These are phyloP conservation scores for Helotiales sp. DNA, from an alignment of 2,329 filamentous ascomycete species.

Conservation along the genomic window DNA sequence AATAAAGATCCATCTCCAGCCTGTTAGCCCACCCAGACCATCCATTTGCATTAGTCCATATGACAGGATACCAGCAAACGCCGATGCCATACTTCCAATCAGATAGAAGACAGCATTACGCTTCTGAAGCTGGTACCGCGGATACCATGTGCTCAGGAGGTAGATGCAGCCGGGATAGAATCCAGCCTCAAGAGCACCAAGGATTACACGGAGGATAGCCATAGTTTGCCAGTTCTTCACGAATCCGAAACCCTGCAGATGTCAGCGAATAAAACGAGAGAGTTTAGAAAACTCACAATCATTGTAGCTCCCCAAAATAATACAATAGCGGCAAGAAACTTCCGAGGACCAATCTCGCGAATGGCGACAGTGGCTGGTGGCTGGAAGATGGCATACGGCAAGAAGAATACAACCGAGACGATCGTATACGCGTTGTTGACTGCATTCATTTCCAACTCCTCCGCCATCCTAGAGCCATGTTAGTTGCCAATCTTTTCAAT, in stretches of 20 bases:
- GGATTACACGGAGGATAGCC: constrained; percentile 30
- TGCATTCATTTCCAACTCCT: constrained; percentile 15
- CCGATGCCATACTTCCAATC: constrained; percentile 64
- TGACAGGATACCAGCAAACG: constrained; percentile 67
- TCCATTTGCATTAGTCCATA: constrained; percentile 57
- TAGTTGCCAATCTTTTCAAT: not conserved
- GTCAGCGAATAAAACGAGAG: not conserved
- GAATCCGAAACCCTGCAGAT: constrained; percentile 36
- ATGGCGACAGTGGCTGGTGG: constrained; percentile 69
- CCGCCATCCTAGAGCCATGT: constrained; percentile 18
- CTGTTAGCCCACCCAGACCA: constrained; percentile 27
- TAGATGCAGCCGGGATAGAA: constrained; percentile 43
- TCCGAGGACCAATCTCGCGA: constrained; percentile 63
- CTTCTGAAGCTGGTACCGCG: constrained; percentile 64
- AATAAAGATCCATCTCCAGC: constrained; percentile 50
- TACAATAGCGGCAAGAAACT: constrained; percentile 52
- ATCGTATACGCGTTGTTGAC: constrained; percentile 11
- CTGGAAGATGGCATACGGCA: constrained; percentile 71
- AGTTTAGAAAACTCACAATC: constrained; percentile 33
- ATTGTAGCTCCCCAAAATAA: constrained; percentile 45
- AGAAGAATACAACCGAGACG: constrained; percentile 64
- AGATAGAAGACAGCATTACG: constrained; percentile 70
- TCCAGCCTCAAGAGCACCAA: constrained; percentile 32
- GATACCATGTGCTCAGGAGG: constrained; percentile 43
- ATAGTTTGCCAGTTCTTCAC: constrained; percentile 33